Base-by-base conservation (phyloP, 2,329 filamentous ascomycete genomes). In the Ascochyta fabae region DNA sequence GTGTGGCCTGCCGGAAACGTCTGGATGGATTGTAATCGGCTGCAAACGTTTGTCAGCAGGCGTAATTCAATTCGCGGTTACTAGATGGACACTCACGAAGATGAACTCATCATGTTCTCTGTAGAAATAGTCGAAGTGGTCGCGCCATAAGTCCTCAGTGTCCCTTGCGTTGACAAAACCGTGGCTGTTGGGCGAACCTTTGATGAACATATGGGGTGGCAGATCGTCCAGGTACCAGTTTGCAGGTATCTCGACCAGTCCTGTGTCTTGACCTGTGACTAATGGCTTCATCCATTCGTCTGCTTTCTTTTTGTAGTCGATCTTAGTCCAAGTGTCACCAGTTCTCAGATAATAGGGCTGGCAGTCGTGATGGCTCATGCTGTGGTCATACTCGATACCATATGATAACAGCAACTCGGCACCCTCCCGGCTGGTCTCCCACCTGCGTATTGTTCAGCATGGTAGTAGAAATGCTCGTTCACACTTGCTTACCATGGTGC, bases 61-160 rank as follows among this genome's bases (percentile, higher is more conserved):
- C 13, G 16, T 13, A 33, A 16, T 9, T 12, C 19, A 12, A 9
- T 4, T 33, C 16, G 12, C n/a, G 26, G 24, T 23, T 12, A 3
- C 62, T 88, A 89, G 47, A 88, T 29, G 8, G 4, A 42, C 7
- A 54, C 65, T 64, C 53, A 68, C 65, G 62, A 91, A 91, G 54
- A 91, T 83, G 56, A 91, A 91, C 62, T 90, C 87, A 62, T 92
- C 88, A 59, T 90, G 87, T 68, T 91, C 88, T 35, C 88, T 81
- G 70, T 91, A 91, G 67, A 89, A 91, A 72, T 91, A 91, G 64
- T 87, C 83, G 58, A 89, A 88, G 60, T 88, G 85, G 58, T 88
- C 84, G 47, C 81, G 74, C 86, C 85, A 88, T 31, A 88, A 78
- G 31, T 87, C 84, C 61, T 88, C 85, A 1, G 88, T 81, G 54